phyloP scores from a whole-genome alignment of 208 protist genomes.

The Vickermania ingenoplastis region DNA sequence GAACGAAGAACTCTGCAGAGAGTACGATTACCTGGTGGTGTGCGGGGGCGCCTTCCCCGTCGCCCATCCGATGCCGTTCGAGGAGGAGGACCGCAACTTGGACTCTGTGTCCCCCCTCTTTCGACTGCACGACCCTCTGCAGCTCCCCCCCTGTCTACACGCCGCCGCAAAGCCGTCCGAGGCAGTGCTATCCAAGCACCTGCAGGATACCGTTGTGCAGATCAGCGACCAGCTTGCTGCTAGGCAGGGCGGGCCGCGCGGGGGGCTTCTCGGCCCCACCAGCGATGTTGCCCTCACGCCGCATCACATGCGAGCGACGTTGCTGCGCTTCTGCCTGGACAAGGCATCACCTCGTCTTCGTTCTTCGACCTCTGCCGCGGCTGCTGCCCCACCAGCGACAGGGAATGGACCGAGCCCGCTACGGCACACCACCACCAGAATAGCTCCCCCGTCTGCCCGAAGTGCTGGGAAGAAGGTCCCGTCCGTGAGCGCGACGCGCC shows the following conservation, averaged over 20 bases:
- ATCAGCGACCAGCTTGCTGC: neutral
- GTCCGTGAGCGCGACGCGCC: too few species aligned
- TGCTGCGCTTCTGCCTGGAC: neutral
- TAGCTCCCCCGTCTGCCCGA: too few species aligned
- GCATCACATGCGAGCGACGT: neutral
- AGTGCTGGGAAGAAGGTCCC: too few species aligned
- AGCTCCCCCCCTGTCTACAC: neutral
- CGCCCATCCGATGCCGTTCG: neutral
- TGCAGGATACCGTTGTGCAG: neutral
- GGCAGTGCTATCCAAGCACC: neutral
- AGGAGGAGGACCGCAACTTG: neutral
- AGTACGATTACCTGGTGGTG: neutral
- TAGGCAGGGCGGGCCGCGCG: neutral
- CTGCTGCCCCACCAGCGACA: too few species aligned
- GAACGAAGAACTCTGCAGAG: neutral
- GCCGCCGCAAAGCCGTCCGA: neutral
- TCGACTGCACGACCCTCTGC: neutral
- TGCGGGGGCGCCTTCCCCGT: neutral
- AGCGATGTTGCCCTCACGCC: neutral
- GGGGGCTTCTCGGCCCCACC: neutral
- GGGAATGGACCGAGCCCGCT: too few species aligned
- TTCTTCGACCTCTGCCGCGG: neutral
- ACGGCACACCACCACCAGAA: too few species aligned
- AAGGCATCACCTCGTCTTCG: neutral
- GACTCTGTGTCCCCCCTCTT: neutral